Percentiles rank a stretch among this genome's conserved stretches.
Evolutionary conservation across 2,329 filamentous ascomycete genomes (phyloP).

Genomic region (Clonostachys byssicola): DNA sequence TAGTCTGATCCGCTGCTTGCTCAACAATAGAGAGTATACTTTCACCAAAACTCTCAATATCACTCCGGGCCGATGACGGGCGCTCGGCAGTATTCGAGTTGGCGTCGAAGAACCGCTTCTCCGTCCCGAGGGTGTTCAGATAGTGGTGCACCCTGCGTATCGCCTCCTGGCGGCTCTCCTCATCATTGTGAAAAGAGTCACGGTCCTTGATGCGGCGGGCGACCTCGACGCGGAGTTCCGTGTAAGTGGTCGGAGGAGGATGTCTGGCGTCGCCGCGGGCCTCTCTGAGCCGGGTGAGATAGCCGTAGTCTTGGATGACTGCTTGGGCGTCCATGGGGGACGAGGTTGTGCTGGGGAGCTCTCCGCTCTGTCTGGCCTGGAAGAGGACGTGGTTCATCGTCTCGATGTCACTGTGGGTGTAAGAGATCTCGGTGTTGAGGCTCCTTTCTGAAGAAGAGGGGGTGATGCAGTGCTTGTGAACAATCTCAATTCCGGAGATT

Average conservation of each 20-base stretch:
- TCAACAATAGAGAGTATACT: conserved; percentile 20
- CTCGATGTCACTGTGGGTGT: conserved; percentile 11
- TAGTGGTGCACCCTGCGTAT: conserved; percentile 14
- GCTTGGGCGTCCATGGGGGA: conserved; percentile 15
- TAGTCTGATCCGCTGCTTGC: conserved; percentile 20
- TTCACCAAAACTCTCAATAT: conserved; percentile 8
- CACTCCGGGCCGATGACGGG: background rate
- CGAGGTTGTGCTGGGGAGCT: conserved; percentile 22
- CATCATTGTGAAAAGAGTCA: conserved; percentile 14
- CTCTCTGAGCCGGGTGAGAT: conserved; percentile 18
- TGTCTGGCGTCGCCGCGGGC: conserved; percentile 9
- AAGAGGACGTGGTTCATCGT: conserved; percentile 21
- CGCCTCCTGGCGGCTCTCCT: conserved; percentile 11
- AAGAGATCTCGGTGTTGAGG: background rate
- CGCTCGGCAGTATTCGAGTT: too few relatives aligned
- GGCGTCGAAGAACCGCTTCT: too few relatives aligned
- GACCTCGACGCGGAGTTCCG: conserved; percentile 20
- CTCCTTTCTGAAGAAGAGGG: background rate
- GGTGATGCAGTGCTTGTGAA: background rate
- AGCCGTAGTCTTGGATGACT: conserved; percentile 21
- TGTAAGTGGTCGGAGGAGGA: conserved; percentile 12
- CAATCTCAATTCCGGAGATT: too few relatives aligned
- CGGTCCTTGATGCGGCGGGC: conserved; percentile 26
- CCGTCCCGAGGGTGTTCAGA: conserved; percentile 6
- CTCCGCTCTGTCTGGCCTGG: conserved; percentile 20